phyloP scores from a whole-genome alignment of 306 rosid species.

The Abrus pulchellus region DNA sequence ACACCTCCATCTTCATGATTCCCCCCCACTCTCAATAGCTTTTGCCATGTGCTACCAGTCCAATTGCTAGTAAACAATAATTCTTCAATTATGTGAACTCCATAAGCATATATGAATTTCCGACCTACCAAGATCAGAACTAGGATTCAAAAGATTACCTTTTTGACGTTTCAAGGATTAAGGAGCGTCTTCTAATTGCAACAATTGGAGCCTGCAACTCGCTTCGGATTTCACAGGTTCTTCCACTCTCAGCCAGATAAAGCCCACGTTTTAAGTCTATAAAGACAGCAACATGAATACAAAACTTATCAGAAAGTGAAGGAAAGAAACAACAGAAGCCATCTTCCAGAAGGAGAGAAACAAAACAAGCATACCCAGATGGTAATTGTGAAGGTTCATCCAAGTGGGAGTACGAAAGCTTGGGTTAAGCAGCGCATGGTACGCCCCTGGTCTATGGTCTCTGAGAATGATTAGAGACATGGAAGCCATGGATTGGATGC shows the following conservation, averaged over 20 bases:
- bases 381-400: constrained; percentile 48
- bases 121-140: constrained; percentile 8
- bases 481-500: constrained; percentile 66
- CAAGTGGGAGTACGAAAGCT: constrained; percentile 43
- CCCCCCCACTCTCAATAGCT: background rate
- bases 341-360: background rate
- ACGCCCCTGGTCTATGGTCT: constrained; percentile 51
- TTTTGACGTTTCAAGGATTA: constrained; percentile 40
- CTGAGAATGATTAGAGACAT: constrained; percentile 61
- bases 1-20: constrained; percentile 33
- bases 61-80: constrained; percentile 15
- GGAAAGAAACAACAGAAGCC: background rate
- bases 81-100: constrained; percentile 6
- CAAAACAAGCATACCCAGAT: constrained; percentile 61
- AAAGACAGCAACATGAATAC: background rate
- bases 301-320: constrained; percentile 10
- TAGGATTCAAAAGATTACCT: constrained; percentile 56
- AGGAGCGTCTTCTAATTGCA: constrained; percentile 46
- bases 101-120: background rate
- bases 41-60: background rate
- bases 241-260: constrained; percentile 55
- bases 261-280: constrained; percentile 54
- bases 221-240: constrained; percentile 54
- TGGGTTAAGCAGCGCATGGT: constrained; percentile 49
- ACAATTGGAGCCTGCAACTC: constrained; percentile 54